Base-by-base conservation (phyloP, 2,329 filamentous ascomycete species). In the Dactylellina haptotyla region DNA sequence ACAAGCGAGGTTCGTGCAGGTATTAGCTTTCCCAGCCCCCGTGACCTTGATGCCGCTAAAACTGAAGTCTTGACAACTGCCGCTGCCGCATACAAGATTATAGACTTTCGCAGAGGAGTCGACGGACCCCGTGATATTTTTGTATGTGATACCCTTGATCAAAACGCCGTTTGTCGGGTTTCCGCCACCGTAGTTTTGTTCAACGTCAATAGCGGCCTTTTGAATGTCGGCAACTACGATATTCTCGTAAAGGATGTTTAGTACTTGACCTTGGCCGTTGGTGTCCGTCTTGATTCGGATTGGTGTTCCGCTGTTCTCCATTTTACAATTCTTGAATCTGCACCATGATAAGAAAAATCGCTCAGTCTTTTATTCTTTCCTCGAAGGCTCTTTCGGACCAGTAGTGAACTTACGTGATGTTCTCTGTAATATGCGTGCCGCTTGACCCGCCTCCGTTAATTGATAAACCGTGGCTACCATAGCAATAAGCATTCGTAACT, bases 401-500 rank as follows among this genome's bases (percentile, higher is more conserved):
- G n/a, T n/a, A n/a, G n/a, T n/a, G 16, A 8, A 45, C 41, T 45
- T 45, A 45, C 41, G 41, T 45, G 41, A 45, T 45, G 18, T 45
- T 45, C 16, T 45, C 41, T 10, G 41, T 45, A 16, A 45, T 45
- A 20, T 45, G 41, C 12, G 41, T 45, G 9, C 41, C 41, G 16
- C 41, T 45, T 8, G 41, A 45, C 8, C 41, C 41, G 6, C 41
- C 41, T 45, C 41, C 41, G 16, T 45, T 18, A 6, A 45, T 45
- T 18, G 41, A 45, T 45, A 45, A 45, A 45, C 41, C 41, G 16
- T 45, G 41, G 9, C 41, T 45, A 6, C 41, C 41, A 45, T 45
- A 82, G 80, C 84, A 85, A 76, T 80, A 78, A 8, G 82, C 80
- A 41, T 78, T 80, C 20, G 79, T 82, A 78, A 85, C 84, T 53